These are phyloP conservation scores for Mycogone perniciosa DNA, from an alignment of 2,329 filamentous ascomycete species.

Conservation along the genomic window DNA sequence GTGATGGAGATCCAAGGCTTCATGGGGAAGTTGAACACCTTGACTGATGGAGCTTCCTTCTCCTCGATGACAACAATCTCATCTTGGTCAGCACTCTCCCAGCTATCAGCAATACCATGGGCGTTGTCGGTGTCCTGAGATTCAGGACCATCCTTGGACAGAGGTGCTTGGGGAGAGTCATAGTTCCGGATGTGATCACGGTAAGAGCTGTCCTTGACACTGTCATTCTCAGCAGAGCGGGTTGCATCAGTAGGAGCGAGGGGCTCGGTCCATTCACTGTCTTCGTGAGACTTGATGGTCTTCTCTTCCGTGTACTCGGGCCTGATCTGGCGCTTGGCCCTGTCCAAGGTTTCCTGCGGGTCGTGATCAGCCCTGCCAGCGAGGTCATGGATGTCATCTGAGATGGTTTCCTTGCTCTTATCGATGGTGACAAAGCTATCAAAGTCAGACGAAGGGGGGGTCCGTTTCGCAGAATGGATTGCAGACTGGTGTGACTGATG, in stretches of 20 bases:
- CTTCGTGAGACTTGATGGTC: conserved; percentile 33
- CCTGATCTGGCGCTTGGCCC: conserved; percentile 44
- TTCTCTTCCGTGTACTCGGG: conserved; percentile 35
- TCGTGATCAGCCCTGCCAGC: conserved; percentile 46
- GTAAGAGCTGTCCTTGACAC: conserved; percentile 35
- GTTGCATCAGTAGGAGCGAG: conserved; percentile 15
- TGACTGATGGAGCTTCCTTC: conserved; percentile 58
- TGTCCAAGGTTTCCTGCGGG: conserved; percentile 59
- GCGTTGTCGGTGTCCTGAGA: conserved; percentile 44
- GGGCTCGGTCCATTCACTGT: conserved; percentile 28
- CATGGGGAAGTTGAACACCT: conserved; percentile 94
- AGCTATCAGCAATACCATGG: conserved; percentile 70
- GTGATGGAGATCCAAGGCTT: conserved; percentile 90
- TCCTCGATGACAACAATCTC: conserved; percentile 60
- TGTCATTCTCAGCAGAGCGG: conserved; percentile 15
- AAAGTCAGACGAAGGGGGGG: conserved; percentile 27
- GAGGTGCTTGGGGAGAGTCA: conserved; percentile 45
- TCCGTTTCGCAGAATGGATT: conserved; percentile 17
- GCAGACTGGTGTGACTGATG: conserved; percentile 21
- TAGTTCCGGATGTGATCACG: conserved; percentile 49
- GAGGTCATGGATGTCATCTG: conserved; percentile 62
- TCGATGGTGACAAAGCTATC: conserved; percentile 30
- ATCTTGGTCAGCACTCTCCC: conserved; percentile 81
- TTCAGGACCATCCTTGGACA: conserved; percentile 35
- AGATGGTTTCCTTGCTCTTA: conserved; percentile 65